Percentiles rank a stretch among this genome's conserved stretches.
These are phyloP conservation scores for Asterionellopsis glacialis DNA, from an alignment of 108 stramenopile genomes.

Conservation along the genomic window DNA sequence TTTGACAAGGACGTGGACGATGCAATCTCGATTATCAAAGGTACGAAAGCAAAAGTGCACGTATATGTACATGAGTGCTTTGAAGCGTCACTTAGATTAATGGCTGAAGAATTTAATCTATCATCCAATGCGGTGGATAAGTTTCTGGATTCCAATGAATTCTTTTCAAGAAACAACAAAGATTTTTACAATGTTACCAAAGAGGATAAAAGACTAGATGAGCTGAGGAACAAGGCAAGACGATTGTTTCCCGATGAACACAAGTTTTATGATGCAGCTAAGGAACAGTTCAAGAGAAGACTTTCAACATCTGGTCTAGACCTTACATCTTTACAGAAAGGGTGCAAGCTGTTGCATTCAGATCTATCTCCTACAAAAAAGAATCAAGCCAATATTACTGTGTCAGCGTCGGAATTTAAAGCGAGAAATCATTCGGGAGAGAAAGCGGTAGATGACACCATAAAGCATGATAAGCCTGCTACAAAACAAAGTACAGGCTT, in stretches of 20 bases:
- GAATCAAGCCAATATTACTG: too few relatives aligned
- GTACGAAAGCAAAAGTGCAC: not conserved
- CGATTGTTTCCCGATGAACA: constrained; percentile 21
- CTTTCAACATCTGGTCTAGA: too few relatives aligned
- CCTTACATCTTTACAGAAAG: too few relatives aligned
- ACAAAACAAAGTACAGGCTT: too few relatives aligned
- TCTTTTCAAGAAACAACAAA: not conserved
- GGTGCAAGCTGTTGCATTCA: too few relatives aligned
- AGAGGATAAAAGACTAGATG: not conserved
- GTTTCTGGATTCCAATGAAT: constrained; percentile 8
- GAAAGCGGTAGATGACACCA: too few relatives aligned
- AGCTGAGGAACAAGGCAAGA: constrained; percentile 3
- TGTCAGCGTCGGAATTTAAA: too few relatives aligned
- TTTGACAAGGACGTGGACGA: not conserved
- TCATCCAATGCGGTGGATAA: not conserved
- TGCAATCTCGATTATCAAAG: constrained; percentile 10
- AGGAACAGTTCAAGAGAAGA: constrained; percentile 21
- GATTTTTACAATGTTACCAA: not conserved
- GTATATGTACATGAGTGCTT: constrained; percentile 25
- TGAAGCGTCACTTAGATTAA: constrained; percentile 19
- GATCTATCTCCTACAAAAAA: too few relatives aligned
- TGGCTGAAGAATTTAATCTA: constrained; percentile 16
- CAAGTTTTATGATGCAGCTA: constrained; percentile 15
- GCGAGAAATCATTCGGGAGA: too few relatives aligned
- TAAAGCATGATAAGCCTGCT: too few relatives aligned